Conservation (phyloP, 225 moss, liverwort and hornwort species). For the Bryum argenteum region DNA sequence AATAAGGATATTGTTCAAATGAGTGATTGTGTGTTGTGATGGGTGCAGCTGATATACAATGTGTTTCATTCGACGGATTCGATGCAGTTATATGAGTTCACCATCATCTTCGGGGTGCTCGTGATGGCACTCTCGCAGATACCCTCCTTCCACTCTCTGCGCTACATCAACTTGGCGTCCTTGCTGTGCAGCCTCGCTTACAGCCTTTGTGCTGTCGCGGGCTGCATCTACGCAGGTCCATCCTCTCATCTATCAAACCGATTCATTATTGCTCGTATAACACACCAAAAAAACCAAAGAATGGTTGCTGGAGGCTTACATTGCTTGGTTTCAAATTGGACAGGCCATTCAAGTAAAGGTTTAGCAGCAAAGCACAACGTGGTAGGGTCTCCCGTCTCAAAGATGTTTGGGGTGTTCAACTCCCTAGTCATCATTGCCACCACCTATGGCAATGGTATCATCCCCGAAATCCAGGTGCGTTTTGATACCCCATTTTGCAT, state of each 20-base stretch:
- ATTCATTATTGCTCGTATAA: too few relatives aligned
- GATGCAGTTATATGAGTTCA: slow-evolving; percentile 42
- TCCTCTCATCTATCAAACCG: too few relatives aligned
- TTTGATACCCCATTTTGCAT: neutral
- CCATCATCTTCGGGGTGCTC: slow-evolving; percentile 35
- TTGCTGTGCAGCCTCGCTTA: slow-evolving; percentile 40
- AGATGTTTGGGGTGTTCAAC: slow-evolving; percentile 38
- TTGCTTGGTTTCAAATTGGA: too few relatives aligned
- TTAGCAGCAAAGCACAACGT: slow-evolving; percentile 1
- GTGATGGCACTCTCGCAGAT: slow-evolving; percentile 41
- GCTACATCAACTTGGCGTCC: slow-evolving; percentile 47
- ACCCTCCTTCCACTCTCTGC: slow-evolving; percentile 58
- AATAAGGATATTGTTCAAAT: too few relatives aligned
- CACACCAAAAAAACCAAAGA: too few relatives aligned
- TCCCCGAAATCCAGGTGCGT: slow-evolving; percentile 53
- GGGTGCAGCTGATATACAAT: slow-evolving; percentile 44
- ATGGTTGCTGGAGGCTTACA: too few relatives aligned
- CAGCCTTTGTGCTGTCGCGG: slow-evolving; percentile 37
- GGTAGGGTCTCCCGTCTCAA: slow-evolving; percentile 20
- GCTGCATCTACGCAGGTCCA: slow-evolving; percentile 44
- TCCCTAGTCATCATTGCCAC: slow-evolving; percentile 39
- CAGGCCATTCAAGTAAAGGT: slow-evolving; percentile 15
- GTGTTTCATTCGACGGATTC: slow-evolving; percentile 17
- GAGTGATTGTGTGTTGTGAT: neutral
- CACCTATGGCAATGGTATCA: slow-evolving; percentile 41